Percentiles rank a stretch among this genome's conserved stretches.
Evolutionary conservation across 2,329 filamentous ascomycete genomes (phyloP).

Genomic region (Fusarium austroafricanum): DNA sequence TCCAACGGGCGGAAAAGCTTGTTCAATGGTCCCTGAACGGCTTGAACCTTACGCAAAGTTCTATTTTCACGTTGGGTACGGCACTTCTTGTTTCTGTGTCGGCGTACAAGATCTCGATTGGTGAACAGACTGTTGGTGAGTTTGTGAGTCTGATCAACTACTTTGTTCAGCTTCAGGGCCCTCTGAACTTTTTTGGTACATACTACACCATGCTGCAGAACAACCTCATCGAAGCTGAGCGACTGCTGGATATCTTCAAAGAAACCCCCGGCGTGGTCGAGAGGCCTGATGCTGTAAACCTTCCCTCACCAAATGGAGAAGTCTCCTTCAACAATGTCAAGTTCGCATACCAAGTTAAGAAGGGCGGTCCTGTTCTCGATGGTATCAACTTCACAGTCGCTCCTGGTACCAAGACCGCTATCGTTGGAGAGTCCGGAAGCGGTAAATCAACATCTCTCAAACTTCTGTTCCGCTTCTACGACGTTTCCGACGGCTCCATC

Average conservation of each 20-base stretch:
- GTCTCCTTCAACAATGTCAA: constrained; percentile 57
- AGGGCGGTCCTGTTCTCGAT: constrained; percentile 52
- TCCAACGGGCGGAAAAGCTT: constrained; percentile 56
- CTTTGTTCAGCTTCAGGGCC: constrained; percentile 70
- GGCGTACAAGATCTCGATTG: constrained; percentile 70
- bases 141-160: constrained; percentile 69
- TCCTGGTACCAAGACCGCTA: constrained; percentile 59
- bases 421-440: constrained; percentile 59
- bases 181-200: constrained; percentile 70
- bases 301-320: constrained; percentile 51
- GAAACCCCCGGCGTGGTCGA: constrained; percentile 58
- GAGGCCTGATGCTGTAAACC: constrained; percentile 51
- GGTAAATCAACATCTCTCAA: constrained; percentile 63
- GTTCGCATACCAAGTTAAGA: constrained; percentile 57
- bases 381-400: constrained; percentile 56
- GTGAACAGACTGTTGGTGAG: constrained; percentile 63
- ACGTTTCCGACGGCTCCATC: constrained; percentile 59
- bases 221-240: constrained; percentile 59
- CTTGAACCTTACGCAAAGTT: constrained; percentile 71
- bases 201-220: constrained; percentile 61
- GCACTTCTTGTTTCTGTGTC: constrained; percentile 71
- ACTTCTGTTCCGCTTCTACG: constrained; percentile 64
- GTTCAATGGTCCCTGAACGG: constrained; percentile 50
- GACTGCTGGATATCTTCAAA: constrained; percentile 59
- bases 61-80: constrained; percentile 71